phyloP scores from a whole-genome alignment of 2,329 filamentous ascomycete species.

The Aaosphaeria pasadenensis region DNA sequence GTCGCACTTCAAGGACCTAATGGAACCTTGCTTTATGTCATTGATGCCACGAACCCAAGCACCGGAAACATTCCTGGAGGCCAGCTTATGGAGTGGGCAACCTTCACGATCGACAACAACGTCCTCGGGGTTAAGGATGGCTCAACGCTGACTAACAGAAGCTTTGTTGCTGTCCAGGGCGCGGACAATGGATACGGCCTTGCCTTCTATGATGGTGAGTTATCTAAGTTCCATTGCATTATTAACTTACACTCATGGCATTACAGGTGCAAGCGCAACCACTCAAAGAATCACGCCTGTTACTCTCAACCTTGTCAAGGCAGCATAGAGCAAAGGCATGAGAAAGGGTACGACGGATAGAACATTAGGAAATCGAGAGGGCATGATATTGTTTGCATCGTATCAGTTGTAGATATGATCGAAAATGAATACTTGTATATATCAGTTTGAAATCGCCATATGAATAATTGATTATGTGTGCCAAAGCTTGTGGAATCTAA shows the following conservation, averaged over 20 bases:
- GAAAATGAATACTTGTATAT: too few species aligned
- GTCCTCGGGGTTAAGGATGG: conserved; percentile 26
- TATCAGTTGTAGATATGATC: too few species aligned
- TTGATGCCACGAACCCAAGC: conserved; percentile 21
- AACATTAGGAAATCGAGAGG: too few species aligned
- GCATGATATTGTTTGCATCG: too few species aligned
- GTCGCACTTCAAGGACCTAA: conserved; percentile 21
- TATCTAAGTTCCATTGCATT: neutral
- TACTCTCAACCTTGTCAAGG: conserved; percentile 17
- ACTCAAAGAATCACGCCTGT: conserved; percentile 14
- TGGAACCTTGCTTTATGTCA: conserved; percentile 19
- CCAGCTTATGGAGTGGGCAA: conserved; percentile 27
- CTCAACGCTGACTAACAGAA: conserved; percentile 18
- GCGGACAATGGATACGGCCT: conserved; percentile 11
- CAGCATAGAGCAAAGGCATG: neutral
- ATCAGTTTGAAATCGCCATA: too few species aligned
- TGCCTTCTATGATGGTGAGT: conserved; percentile 27
- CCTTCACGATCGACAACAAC: conserved; percentile 25
- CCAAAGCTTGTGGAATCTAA: too few species aligned
- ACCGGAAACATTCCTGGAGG: conserved; percentile 18
- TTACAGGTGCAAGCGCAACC: conserved; percentile 16
- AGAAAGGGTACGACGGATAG: too few species aligned
- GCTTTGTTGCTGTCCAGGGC: conserved; percentile 20
- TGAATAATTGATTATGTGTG: too few species aligned
- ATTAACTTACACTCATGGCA: neutral